A percentile compares a stretch with the other conserved stretches of the same genome.
Evolutionary conservation across 2,329 filamentous ascomycete species (phyloP).

Genomic region (Colletotrichum echinochloae): DNA sequence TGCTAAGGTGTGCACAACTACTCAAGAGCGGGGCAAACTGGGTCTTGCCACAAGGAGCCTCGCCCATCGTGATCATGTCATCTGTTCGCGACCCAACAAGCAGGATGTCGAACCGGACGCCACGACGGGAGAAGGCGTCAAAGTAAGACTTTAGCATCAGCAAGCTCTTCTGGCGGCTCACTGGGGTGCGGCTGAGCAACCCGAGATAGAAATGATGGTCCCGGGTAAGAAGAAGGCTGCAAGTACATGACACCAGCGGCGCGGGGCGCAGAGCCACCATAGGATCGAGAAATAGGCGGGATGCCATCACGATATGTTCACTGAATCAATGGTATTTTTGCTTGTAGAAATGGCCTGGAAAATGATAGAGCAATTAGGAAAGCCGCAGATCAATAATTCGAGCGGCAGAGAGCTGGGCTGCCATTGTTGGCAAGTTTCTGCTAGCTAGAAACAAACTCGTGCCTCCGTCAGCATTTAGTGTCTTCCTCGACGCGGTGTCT

Average conservation of each 20-base stretch:
- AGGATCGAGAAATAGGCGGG: conserved; percentile 41
- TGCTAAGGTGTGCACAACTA: too few species aligned
- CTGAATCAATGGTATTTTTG: not conserved
- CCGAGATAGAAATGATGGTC: conserved; percentile 43
- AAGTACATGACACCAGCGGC: conserved; percentile 48
- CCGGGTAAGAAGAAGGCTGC: conserved; percentile 46
- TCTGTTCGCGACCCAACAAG: too few species aligned
- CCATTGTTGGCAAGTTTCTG: not conserved
- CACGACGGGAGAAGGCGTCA: conserved; percentile 42
- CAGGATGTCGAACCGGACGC: conserved; percentile 34
- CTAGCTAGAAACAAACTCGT: not conserved
- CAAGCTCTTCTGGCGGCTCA: conserved; percentile 23
- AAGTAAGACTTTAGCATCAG: conserved; percentile 46
- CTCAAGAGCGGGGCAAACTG: too few species aligned
- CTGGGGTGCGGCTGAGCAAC: conserved; percentile 33
- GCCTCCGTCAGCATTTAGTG: not conserved
- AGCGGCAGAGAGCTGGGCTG: not conserved
- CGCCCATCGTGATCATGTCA: too few species aligned
- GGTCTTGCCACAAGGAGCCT: too few species aligned
- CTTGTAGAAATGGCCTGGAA: not conserved
- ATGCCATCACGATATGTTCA: conserved; percentile 39
- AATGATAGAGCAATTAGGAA: not conserved
- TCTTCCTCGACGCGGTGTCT: not conserved
- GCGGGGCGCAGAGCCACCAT: conserved; percentile 45
- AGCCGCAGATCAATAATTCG: not conserved